phyloP scores from a whole-genome alignment of 2,329 filamentous ascomycete species.

The Lecanoromycetidae sp. region DNA sequence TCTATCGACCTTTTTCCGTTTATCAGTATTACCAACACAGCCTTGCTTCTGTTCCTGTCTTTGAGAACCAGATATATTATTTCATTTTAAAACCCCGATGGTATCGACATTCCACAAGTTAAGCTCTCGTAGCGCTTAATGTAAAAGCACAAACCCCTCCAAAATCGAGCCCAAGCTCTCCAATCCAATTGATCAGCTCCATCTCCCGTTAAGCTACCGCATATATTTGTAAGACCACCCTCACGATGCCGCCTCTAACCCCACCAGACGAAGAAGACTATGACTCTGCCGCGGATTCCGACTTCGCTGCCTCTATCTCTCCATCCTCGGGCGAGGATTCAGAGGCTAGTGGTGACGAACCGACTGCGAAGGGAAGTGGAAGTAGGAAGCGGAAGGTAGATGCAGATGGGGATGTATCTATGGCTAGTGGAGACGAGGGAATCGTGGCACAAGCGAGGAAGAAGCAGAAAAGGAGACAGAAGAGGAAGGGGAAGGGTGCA shows the following conservation, averaged over 20 bases:
- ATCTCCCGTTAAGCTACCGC: too few relatives aligned
- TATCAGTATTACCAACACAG: too few relatives aligned
- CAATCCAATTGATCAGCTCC: too few relatives aligned
- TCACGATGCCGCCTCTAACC: slow-evolving; percentile 10
- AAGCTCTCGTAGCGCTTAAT: too few relatives aligned
- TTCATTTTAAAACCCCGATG: too few relatives aligned
- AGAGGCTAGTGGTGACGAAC: slow-evolving; percentile 18
- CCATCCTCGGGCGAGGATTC: slow-evolving; percentile 21
- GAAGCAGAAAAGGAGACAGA: slow-evolving; percentile 22
- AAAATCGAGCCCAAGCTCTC: too few relatives aligned
- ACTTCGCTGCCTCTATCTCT: slow-evolving; percentile 30
- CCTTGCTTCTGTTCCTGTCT: too few relatives aligned
- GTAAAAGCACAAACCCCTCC: too few relatives aligned
- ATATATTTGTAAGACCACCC: background rate
- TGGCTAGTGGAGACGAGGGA: slow-evolving; percentile 43
- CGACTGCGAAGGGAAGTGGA: slow-evolving; percentile 26
- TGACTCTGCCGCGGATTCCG: slow-evolving; percentile 33
- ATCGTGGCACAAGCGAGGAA: slow-evolving; percentile 40
- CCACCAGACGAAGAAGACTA: slow-evolving; percentile 26
- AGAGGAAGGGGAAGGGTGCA: slow-evolving; percentile 29
- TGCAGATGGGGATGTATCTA: slow-evolving; percentile 21
- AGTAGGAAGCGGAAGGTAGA: slow-evolving; percentile 28
- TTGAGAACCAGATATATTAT: too few relatives aligned
- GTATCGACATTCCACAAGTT: too few relatives aligned
- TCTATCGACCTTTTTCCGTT: too few relatives aligned